Base-by-base conservation (phyloP, 768 basidiomycete genomes). In the Serendipita indica region DNA sequence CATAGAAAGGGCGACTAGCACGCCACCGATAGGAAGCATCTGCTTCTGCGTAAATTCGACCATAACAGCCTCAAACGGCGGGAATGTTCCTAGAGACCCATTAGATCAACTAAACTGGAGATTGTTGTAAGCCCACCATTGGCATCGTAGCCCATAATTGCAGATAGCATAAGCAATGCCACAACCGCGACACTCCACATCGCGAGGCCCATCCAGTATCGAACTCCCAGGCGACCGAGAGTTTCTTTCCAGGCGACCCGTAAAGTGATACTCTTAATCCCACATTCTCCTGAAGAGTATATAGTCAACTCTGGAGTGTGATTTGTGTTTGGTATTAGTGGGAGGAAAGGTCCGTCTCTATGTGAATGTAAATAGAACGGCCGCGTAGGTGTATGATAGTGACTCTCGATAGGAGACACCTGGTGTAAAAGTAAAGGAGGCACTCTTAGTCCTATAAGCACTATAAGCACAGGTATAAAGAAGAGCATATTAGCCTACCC, bases 111-210 rank as follows among this genome's bases (percentile, higher is more conserved):
- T 37, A 37, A 10, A n/a, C 35, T n/a, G 35, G 35, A 37, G 10
- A 10, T 18, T 25, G 46, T 30, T 28, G 61, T 7, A 67, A 70
- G 20, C 64, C 39, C 63, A 62, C 71, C 66, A 27, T 68, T 67
- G 7, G 64, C 60, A 13, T 69, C 64, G 27, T 65, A 56, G 2
- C 58, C 54, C 14, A 65, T 67, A 79, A 78, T 82, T 3, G 75
- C 76, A 33, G 74, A 68, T 63, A 78, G 82, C 20, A 86, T 58
- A 28, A 0, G 83, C 64, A 14, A 86, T 63, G 3, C 73, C 1
- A 81, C 78, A n/a, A 89, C 69, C 3, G 86, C 89, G 1, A 84
- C 71, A 2, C 81, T 75, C 85, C 92, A 96, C 27, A 78, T 77
- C 2, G 83, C 72, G 0, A 87, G 64, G 1, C 82, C 81, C 32